Conservation (phyloP, 495 filamentous ascomycete genomes). For the Hypomontagnella monticulosa region DNA sequence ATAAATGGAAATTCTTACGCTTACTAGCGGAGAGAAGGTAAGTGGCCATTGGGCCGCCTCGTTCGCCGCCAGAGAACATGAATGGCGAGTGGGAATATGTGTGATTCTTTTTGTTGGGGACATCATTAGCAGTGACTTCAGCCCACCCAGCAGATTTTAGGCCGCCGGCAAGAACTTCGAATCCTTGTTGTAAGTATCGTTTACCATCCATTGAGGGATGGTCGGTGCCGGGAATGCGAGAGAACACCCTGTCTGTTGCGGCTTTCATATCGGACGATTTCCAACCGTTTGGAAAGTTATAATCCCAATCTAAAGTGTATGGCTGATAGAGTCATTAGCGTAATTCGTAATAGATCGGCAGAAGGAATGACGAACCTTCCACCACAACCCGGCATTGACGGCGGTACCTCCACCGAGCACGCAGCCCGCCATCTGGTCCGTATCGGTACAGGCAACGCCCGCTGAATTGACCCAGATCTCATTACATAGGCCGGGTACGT, state of each 20-base stretch:
- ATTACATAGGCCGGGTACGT: slow-evolving; percentile 82
- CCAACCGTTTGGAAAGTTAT: slow-evolving; percentile 79
- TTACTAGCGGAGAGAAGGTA: slow-evolving; percentile 72
- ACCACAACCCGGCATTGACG: slow-evolving; percentile 72
- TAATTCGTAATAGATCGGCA: not conserved
- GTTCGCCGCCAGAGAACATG: slow-evolving; percentile 73
- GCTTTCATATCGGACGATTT: slow-evolving; percentile 68
- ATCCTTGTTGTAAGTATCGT: slow-evolving; percentile 73
- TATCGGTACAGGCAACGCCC: slow-evolving; percentile 73
- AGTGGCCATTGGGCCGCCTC: slow-evolving; percentile 77
- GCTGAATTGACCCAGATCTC: slow-evolving; percentile 71
- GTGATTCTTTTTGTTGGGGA: slow-evolving; percentile 71
- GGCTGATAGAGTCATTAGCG: slow-evolving; percentile 38
- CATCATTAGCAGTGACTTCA: slow-evolving; percentile 66
- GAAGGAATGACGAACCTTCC: slow-evolving; percentile 50
- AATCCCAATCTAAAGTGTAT: slow-evolving; percentile 71
- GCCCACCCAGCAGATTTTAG: slow-evolving; percentile 69
- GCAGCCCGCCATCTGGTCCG: slow-evolving; percentile 78
- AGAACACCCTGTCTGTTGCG: slow-evolving; percentile 69
- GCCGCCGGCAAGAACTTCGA: slow-evolving; percentile 65
- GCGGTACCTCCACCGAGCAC: slow-evolving; percentile 82
- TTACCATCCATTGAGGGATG: slow-evolving; percentile 73
- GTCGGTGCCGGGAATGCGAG: slow-evolving; percentile 75
- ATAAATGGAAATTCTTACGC: slow-evolving; percentile 72
- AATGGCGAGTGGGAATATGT: slow-evolving; percentile 73